Conservation (phyloP, 345 rosid genomes). For the Isatis tinctoria region DNA sequence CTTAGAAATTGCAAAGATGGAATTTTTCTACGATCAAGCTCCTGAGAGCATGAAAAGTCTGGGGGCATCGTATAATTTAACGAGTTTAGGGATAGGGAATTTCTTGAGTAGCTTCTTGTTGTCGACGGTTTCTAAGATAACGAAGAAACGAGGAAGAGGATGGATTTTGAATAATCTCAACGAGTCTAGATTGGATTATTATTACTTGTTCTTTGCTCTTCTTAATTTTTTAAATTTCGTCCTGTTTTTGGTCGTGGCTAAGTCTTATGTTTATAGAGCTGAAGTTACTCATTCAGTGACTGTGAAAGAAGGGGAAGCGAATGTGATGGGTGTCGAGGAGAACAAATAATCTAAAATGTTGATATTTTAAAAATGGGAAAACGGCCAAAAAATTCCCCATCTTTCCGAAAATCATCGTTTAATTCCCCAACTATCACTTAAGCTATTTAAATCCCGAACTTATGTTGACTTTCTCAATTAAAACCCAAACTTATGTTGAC, state of each 20-base stretch:
- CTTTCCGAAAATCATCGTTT: too few relatives aligned
- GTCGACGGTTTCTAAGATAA: slow-evolving; percentile 42
- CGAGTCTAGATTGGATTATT: slow-evolving; percentile 59
- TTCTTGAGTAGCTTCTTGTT: slow-evolving; percentile 66
- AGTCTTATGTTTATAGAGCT: slow-evolving; percentile 48
- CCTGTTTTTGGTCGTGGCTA: slow-evolving; percentile 49
- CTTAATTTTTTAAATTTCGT: slow-evolving; percentile 52
- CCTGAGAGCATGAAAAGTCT: slow-evolving; percentile 80
- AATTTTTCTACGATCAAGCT: slow-evolving; percentile 87
- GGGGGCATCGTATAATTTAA: slow-evolving; percentile 62
- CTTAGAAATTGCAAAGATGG: slow-evolving; percentile 69
- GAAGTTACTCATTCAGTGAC: slow-evolving; percentile 51
- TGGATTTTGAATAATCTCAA: slow-evolving; percentile 80
- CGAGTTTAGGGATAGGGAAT: slow-evolving; percentile 55
- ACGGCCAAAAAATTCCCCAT: too few relatives aligned
- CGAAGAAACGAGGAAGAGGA: slow-evolving; percentile 40
- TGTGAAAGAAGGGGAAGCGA: slow-evolving; percentile 53
- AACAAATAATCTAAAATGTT: background rate
- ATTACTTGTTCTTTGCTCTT: slow-evolving; percentile 54
- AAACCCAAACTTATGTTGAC: too few relatives aligned
- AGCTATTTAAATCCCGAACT: too few relatives aligned
- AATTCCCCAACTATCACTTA: too few relatives aligned
- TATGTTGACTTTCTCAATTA: too few relatives aligned
- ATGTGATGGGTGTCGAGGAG: slow-evolving; percentile 17
- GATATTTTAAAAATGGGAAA: too few relatives aligned